Evolutionary conservation across 257 asterid species (phyloP).

Genomic region (Galeopsis tetrahit): DNA sequence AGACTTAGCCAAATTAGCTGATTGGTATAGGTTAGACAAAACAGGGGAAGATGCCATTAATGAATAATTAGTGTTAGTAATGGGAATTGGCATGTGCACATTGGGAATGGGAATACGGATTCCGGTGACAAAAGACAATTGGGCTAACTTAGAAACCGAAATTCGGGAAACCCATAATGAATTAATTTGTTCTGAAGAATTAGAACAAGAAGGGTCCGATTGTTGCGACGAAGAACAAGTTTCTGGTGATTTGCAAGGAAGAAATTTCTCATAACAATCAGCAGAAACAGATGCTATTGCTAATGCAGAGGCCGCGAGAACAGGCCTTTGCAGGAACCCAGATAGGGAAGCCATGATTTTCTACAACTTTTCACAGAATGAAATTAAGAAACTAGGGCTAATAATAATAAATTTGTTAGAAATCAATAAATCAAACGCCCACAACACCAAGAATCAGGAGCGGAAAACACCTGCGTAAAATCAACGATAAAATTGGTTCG

Average conservation of each 20-base stretch:
- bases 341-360: conserved; percentile 71
- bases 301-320: conserved; percentile 83
- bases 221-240: conserved; percentile 47
- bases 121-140: conserved; percentile 53
- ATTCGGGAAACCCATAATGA: conserved; percentile 71
- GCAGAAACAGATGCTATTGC: conserved; percentile 82
- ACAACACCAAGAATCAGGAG: conserved; percentile 34
- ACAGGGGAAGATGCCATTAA: conserved; percentile 46
- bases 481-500: conserved; percentile 11
- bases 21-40: conserved; percentile 50
- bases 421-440: conserved; percentile 15
- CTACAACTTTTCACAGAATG: conserved; percentile 25
- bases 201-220: conserved; percentile 44
- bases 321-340: conserved; percentile 78
- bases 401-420: not conserved
- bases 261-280: conserved; percentile 65
- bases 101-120: conserved; percentile 62
- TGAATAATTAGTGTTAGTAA: conserved; percentile 43
- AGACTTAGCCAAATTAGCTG: conserved; percentile 62
- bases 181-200: conserved; percentile 38
- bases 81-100: conserved; percentile 41
- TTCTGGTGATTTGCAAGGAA: conserved; percentile 51
- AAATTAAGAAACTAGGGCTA: not conserved
- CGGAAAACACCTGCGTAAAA: conserved; percentile 43
- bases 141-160: conserved; percentile 62